A percentile compares a stretch with the other conserved stretches of the same genome.
phyloP scores from a whole-genome alignment of 192 early-diverging fungal species.

The Podila horticola region DNA sequence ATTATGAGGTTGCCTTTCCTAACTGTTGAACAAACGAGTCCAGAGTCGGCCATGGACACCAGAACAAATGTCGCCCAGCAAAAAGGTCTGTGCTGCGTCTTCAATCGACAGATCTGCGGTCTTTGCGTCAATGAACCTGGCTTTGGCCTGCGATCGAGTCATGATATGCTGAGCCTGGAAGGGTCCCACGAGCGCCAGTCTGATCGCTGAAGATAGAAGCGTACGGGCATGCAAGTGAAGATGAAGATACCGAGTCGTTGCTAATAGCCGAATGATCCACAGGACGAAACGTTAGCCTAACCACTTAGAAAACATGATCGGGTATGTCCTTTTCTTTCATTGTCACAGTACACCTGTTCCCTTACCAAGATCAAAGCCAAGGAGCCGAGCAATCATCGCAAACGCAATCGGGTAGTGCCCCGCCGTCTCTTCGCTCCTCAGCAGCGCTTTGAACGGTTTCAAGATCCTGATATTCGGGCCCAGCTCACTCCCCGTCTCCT shows the following conservation, averaged over 20 bases:
- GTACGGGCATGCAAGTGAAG: conserved; percentile 89
- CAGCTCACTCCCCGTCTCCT: conserved; percentile 30
- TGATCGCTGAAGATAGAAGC: conserved; percentile 87
- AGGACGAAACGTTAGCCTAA: too few relatives aligned
- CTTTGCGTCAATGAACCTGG: conserved; percentile 57
- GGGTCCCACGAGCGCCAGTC: conserved; percentile 91
- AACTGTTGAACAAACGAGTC: conserved; percentile 83
- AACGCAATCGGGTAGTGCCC: conserved; percentile 89
- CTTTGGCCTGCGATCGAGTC: conserved; percentile 63
- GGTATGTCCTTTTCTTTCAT: background rate
- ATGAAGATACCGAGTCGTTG: conserved; percentile 77
- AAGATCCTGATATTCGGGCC: conserved; percentile 46
- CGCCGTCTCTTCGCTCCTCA: conserved; percentile 47
- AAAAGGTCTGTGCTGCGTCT: conserved; percentile 72
- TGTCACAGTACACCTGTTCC: background rate
- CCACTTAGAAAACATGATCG: background rate
- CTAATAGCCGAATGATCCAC: conserved; percentile 27
- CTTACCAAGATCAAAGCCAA: conserved; percentile 61
- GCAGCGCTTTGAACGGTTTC: conserved; percentile 58
- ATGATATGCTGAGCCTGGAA: conserved; percentile 86
- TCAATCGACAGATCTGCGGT: conserved; percentile 62
- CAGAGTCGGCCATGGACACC: conserved; percentile 84
- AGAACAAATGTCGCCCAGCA: conserved; percentile 77
- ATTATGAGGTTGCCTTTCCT: background rate
- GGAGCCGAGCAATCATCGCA: conserved; percentile 58